Percentiles rank a stretch among this genome's conserved stretches.
Evolutionary conservation across 139 green algal species (phyloP).

Genomic region (Coelastrella sp.): DNA sequence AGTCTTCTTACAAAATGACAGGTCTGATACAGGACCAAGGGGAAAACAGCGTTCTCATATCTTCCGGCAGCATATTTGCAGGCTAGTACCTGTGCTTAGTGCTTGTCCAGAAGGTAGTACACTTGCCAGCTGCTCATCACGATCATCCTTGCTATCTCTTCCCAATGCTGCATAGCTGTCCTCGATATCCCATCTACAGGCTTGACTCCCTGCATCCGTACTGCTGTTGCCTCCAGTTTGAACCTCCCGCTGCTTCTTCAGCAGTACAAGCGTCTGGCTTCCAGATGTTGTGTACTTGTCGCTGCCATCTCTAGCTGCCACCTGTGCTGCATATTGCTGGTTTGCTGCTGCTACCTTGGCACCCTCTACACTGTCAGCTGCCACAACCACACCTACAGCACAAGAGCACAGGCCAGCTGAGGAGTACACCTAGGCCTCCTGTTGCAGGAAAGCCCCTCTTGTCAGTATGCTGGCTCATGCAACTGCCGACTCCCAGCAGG

Average conservation of each 20-base stretch:
- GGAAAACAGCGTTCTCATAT: too few species aligned
- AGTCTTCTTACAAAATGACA: too few species aligned
- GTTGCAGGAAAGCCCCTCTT: too few species aligned
- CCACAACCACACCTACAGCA: constrained; percentile 60
- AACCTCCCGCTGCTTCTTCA: constrained; percentile 68
- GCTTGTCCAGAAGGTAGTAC: constrained; percentile 32
- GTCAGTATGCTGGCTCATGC: too few species aligned
- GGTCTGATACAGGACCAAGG: too few species aligned
- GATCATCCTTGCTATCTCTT: neutral
- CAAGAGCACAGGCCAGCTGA: neutral
- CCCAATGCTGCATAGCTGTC: constrained; percentile 56
- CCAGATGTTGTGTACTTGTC: constrained; percentile 41
- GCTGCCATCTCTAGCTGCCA: constrained; percentile 53
- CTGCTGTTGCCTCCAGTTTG: constrained; percentile 54
- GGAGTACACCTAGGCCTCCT: too few species aligned
- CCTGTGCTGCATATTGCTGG: constrained; percentile 58
- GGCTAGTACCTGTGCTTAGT: constrained; percentile 32
- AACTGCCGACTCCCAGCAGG: too few species aligned
- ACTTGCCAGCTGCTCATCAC: constrained; percentile 29
- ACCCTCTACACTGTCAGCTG: constrained; percentile 64
- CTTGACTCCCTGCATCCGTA: constrained; percentile 48
- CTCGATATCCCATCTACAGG: constrained; percentile 64
- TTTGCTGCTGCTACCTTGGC: constrained; percentile 63
- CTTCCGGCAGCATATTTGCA: too few species aligned
- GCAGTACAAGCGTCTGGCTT: constrained; percentile 61